phyloP scores from a whole-genome alignment of 306 rosid species.

The Astragalus glycyphyllos region DNA sequence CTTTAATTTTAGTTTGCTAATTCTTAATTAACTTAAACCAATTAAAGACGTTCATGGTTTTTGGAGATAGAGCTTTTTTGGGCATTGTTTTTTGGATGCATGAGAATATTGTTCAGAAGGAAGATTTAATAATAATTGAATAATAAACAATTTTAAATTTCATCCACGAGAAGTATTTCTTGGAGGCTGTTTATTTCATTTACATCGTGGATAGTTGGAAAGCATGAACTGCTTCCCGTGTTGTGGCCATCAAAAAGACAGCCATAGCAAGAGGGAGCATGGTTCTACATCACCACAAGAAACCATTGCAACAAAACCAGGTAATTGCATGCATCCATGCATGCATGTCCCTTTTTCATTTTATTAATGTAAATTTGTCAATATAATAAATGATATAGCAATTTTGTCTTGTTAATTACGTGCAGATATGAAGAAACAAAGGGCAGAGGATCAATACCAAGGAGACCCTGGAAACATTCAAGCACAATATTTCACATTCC shows the following conservation, averaged over 20 bases:
- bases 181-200: constrained; percentile 15
- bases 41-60: not conserved
- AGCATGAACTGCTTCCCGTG: constrained; percentile 91
- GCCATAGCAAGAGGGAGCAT: constrained; percentile 42
- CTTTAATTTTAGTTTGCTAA: not conserved
- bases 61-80: too few species aligned
- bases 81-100: not conserved
- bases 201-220: not conserved
- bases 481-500: constrained; percentile 69
- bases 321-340: constrained; percentile 31
- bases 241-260: constrained; percentile 54
- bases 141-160: not conserved
- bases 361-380: too few species aligned
- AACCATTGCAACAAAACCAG: constrained; percentile 38
- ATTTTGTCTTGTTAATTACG: too few species aligned
- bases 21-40: not conserved
- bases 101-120: constrained; percentile 7
- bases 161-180: not conserved
- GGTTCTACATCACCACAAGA: constrained; percentile 33
- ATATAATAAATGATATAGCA: too few species aligned
- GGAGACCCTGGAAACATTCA: constrained; percentile 47
- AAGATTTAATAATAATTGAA: not conserved
- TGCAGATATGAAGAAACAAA: constrained; percentile 52
- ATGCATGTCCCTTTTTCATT: not conserved
- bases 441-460: constrained; percentile 37